Evolutionary conservation across 345 rosid genomes (phyloP), one percentile per base, ranked within the genome.

Genomic region (Erodium maritimum): DNA sequence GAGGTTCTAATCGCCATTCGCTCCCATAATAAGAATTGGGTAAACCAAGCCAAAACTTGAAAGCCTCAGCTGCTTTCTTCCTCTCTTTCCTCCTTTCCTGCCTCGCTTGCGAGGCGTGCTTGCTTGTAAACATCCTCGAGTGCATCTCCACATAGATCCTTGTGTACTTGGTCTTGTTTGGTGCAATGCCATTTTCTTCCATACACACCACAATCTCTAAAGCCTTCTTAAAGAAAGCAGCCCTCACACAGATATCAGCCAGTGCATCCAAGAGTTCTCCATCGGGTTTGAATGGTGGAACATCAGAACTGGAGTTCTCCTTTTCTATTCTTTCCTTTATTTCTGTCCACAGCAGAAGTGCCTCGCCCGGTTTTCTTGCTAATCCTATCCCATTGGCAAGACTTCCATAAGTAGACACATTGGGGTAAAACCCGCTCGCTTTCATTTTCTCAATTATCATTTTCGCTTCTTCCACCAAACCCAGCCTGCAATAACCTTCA

Each of bases 301-400:
- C 70, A 12, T 61, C 29, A 11, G 73, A 61, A 24, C 67, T 74
- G 1, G 78, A 56, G 34, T 69, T 56, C 1, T 25, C 10, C 50
- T 14, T 67, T 62, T 55, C 69, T 23, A 79, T 71, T 66, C 95
- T 77, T 62, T 88, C 91, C 66, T 86, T 76, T 60, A 88, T 77
- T 66, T 93, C 96, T 62, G 85, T 83, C 99, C 96, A 88, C 3
- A 93, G 83, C 63, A 88, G 57, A 56, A 88, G 96, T 23, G 96
- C 98, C 65, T 91, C 98, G 24, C 96, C 96, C 2, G 98, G 98
- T 67, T 84, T 91, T 77, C 93, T 86, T 14, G 98, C 96, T 67
- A 84, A 37, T 34, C 91, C 71, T 70, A 86, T 86, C 19, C 82
- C 95, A 25, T 76, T 88, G 19, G 91, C 91, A 21, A 88, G 89